These are phyloP conservation scores for Babesia divergens DNA, from an alignment of 169 alveolate species.

Conservation along the genomic window DNA sequence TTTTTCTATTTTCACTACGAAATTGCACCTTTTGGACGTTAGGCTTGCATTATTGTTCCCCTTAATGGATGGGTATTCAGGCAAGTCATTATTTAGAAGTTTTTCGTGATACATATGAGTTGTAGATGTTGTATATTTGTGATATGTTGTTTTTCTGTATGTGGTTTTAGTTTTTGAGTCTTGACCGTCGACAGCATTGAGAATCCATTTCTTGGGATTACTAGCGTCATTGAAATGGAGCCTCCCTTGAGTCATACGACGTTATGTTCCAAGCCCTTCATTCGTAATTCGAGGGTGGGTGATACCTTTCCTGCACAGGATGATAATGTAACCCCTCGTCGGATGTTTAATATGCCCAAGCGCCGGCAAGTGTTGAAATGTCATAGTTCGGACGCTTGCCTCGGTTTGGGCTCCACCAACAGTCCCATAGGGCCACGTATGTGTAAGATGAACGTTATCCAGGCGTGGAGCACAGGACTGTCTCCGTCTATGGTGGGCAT, in stretches of 20 bases:
- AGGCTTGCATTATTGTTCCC: too few relatives aligned
- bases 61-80: too few relatives aligned
- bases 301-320: neutral
- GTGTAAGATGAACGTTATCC: neutral
- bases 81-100: too few relatives aligned
- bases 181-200: too few relatives aligned
- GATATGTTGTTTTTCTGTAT: too few relatives aligned
- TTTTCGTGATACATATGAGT: too few relatives aligned
- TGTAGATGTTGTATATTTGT: too few relatives aligned
- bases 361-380: constrained; percentile 7
- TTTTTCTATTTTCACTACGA: too few relatives aligned
- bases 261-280: neutral
- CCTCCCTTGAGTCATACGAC: neutral
- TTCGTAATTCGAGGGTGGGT: neutral
- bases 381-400: neutral
- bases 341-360: neutral
- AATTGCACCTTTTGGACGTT: too few relatives aligned
- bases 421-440: neutral
- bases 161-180: too few relatives aligned
- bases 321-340: neutral
- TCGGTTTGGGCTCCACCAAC: neutral
- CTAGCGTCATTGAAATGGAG: neutral
- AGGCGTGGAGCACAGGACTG: neutral
- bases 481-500: neutral
- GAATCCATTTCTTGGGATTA: too few relatives aligned